Percentiles rank a stretch among this genome's conserved stretches.
phyloP scores from a whole-genome alignment of 768 basidiomycete genomes.

The Boletus rubescentipes region DNA sequence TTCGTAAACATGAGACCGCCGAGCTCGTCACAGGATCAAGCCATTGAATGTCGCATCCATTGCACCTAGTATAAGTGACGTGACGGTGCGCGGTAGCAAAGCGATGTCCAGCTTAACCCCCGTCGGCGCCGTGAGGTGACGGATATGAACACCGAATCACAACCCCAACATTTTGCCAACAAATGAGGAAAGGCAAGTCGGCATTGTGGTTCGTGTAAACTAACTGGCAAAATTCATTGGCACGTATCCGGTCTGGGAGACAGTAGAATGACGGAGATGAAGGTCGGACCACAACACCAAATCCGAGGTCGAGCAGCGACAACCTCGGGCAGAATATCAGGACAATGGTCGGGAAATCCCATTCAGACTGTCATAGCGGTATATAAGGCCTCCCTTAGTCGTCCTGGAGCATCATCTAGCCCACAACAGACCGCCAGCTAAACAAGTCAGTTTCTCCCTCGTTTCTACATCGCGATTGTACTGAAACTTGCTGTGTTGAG shows the following conservation, averaged over 20 bases:
- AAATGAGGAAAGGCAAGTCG: neutral
- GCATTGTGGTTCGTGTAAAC: neutral
- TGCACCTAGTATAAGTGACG: too few species aligned
- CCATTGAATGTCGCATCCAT: too few species aligned
- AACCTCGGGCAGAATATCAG: too few species aligned
- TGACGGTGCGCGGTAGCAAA: too few species aligned
- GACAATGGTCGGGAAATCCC: neutral
- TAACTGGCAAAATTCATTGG: neutral
- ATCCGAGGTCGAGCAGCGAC: neutral
- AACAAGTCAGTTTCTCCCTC: constrained; percentile 3
- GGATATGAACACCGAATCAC: neutral
- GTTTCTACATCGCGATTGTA: neutral
- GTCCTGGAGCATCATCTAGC: neutral
- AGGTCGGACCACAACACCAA: neutral
- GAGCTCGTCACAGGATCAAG: too few species aligned
- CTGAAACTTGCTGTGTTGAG: neutral
- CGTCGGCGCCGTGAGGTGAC: neutral
- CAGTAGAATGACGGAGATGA: neutral
- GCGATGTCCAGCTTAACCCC: too few species aligned
- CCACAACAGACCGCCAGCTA: neutral
- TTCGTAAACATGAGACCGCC: too few species aligned
- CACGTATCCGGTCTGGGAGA: too few species aligned
- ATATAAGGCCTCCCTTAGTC: neutral
- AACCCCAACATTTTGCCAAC: neutral
- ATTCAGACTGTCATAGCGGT: neutral